A percentile compares a stretch with the other conserved stretches of the same genome.
Conservation (phyloP, 1,139 yeast species). For the Kodamaea suecica region DNA sequence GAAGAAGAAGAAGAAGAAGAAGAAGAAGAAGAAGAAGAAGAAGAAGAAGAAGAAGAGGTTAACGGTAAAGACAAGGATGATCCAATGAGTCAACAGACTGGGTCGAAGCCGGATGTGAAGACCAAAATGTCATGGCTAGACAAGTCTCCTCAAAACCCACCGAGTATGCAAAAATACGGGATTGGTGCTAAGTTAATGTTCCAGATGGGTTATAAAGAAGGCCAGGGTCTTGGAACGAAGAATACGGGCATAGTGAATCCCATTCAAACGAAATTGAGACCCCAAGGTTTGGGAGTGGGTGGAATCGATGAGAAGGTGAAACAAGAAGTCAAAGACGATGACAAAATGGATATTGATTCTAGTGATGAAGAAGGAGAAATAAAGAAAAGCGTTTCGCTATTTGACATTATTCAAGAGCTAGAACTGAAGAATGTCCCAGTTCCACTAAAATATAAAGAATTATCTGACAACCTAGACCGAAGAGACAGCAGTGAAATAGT, state of each 20-base stretch:
- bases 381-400: constrained; percentile 17
- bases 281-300: constrained; percentile 74
- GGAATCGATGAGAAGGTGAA: constrained; percentile 40
- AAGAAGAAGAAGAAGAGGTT: too few relatives aligned
- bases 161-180: constrained; percentile 52
- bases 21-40: too few relatives aligned
- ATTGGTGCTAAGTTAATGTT: constrained; percentile 78
- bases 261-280: constrained; percentile 64
- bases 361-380: constrained; percentile 9
- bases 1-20: too few relatives aligned
- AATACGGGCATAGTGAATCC: constrained; percentile 78
- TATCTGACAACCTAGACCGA: constrained; percentile 19
- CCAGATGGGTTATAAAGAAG: constrained; percentile 84
- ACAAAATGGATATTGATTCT: constrained; percentile 6
- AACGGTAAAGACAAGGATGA: too few relatives aligned
- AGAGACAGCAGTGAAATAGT: constrained; percentile 6
- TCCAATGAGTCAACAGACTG: background rate
- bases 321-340: constrained; percentile 9
- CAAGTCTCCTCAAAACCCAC: constrained; percentile 3
- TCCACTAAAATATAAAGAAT: constrained; percentile 25
- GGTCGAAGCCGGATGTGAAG: too few relatives aligned
- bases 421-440: constrained; percentile 27
- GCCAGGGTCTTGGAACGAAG: constrained; percentile 73
- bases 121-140: constrained; percentile 5
- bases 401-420: constrained; percentile 26